These are phyloP conservation scores for Aspergillus fumigatiaffinis DNA, from an alignment of 2,329 filamentous ascomycete genomes.

Conservation along the genomic window DNA sequence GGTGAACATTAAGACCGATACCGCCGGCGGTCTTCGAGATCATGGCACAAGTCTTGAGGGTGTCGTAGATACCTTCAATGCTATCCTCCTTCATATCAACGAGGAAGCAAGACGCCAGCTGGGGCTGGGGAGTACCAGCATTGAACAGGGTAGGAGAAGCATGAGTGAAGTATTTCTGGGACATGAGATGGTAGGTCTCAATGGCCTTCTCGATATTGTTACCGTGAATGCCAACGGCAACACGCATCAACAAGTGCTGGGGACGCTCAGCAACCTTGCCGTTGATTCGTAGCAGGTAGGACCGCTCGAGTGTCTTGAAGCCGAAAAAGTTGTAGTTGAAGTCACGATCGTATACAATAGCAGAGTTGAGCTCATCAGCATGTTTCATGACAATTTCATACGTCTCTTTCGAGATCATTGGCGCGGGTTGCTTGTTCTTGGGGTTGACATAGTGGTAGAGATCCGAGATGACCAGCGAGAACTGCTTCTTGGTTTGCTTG, in stretches of 20 bases:
- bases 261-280: slow-evolving; percentile 96
- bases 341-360: slow-evolving; percentile 97
- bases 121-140: slow-evolving; percentile 88
- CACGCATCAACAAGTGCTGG: slow-evolving; percentile 99
- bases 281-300: slow-evolving; percentile 91
- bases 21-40: slow-evolving; percentile 99
- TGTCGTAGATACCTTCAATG: slow-evolving; percentile 99
- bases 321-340: slow-evolving; percentile 99
- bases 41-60: slow-evolving; percentile 98
- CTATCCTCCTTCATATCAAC: slow-evolving; percentile 99
- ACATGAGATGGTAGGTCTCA: slow-evolving; percentile 99
- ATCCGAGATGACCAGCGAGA: slow-evolving; percentile 90
- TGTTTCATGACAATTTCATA: slow-evolving; percentile 95
- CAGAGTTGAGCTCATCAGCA: slow-evolving; percentile 95
- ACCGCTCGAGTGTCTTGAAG: slow-evolving; percentile 98
- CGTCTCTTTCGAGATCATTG: slow-evolving; percentile 90
- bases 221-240: slow-evolving; percentile 93
- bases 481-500: slow-evolving; percentile 99
- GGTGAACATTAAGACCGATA: slow-evolving; percentile 93
- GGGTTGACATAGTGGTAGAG: slow-evolving; percentile 96
- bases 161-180: slow-evolving; percentile 96
- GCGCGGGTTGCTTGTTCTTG: slow-evolving; percentile 75
- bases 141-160: slow-evolving; percentile 98
- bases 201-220: slow-evolving; percentile 91
- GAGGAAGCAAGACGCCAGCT: slow-evolving; percentile 96